These are phyloP conservation scores for Stropharia rugosoannulata DNA, from an alignment of 768 basidiomycete species.

Conservation along the genomic window DNA sequence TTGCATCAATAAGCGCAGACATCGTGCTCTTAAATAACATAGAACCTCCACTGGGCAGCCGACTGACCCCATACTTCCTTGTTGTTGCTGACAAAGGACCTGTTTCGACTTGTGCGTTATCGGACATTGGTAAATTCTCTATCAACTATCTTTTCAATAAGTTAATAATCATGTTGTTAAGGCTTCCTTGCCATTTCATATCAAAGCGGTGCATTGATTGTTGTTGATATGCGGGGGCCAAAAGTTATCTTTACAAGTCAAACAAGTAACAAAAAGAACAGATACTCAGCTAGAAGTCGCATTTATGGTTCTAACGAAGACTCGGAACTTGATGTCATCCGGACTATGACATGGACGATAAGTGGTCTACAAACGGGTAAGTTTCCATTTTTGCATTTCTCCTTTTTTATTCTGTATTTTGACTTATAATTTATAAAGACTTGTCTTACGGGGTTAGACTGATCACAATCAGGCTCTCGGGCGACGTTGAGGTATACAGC, in stretches of 20 bases:
- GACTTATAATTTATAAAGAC: slow-evolving; percentile 29
- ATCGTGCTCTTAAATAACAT: slow-evolving; percentile 55
- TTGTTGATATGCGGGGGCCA: slow-evolving; percentile 78
- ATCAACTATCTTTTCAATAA: not conserved
- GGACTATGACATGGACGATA: slow-evolving; percentile 67
- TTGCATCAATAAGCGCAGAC: slow-evolving; percentile 40
- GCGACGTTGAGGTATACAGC: slow-evolving; percentile 59
- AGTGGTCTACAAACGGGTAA: slow-evolving; percentile 54
- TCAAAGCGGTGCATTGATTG: slow-evolving; percentile 50
- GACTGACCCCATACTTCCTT: slow-evolving; percentile 63
- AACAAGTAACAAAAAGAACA: slow-evolving; percentile 33
- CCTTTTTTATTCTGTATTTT: slow-evolving; percentile 4
- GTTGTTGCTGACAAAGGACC: slow-evolving; percentile 47
- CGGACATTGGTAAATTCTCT: slow-evolving; percentile 63
- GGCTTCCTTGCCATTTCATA: slow-evolving; percentile 81
- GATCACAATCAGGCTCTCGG: slow-evolving; percentile 58
- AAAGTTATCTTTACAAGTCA: slow-evolving; percentile 55
- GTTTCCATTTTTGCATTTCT: not conserved
- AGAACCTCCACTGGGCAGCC: slow-evolving; percentile 32
- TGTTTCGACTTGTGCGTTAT: slow-evolving; percentile 57
- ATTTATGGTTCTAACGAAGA: slow-evolving; percentile 25
- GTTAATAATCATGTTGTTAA: slow-evolving; percentile 23
- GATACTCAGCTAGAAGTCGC: slow-evolving; percentile 28
- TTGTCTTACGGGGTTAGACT: slow-evolving; percentile 53
- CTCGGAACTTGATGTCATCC: slow-evolving; percentile 46